A percentile compares a stretch with the other conserved stretches of the same genome.
phyloP scores from a whole-genome alignment of 2,329 filamentous ascomycete genomes.

The Ophiostoma fasciatum region DNA sequence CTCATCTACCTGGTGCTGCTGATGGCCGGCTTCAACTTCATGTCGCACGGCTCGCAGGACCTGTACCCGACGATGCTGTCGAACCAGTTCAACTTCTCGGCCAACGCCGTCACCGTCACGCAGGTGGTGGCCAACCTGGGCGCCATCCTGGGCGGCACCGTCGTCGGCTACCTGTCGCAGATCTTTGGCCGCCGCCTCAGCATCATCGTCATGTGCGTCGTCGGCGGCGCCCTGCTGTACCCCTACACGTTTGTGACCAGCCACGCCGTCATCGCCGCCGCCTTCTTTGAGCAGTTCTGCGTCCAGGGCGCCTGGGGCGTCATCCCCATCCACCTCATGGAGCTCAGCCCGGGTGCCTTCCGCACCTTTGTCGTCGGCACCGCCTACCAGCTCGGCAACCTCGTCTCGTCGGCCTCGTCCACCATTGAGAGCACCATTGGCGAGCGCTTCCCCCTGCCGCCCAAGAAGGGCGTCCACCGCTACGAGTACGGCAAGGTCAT shows the following conservation, averaged over 20 bases:
- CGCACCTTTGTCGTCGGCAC: constrained; percentile 63
- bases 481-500: constrained; percentile 75
- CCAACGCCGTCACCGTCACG: constrained; percentile 18
- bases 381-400: constrained; percentile 63
- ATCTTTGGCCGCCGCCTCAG: constrained; percentile 58
- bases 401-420: constrained; percentile 52
- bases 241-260: constrained; percentile 54
- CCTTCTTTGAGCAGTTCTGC: constrained; percentile 57
- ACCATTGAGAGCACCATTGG: constrained; percentile 67
- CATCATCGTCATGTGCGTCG: constrained; percentile 45
- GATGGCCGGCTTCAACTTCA: constrained; percentile 82
- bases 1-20: constrained; percentile 68
- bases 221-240: constrained; percentile 48
- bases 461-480: constrained; percentile 29
- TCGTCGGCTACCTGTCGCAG: constrained; percentile 61
- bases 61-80: constrained; percentile 62
- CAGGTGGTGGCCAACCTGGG: constrained; percentile 70
- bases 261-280: constrained; percentile 45
- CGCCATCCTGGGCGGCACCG: constrained; percentile 57
- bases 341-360: constrained; percentile 57
- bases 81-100: constrained; percentile 13
- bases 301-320: constrained; percentile 66
- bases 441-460: constrained; percentile 55
- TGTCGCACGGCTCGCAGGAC: constrained; percentile 58
- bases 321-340: constrained; percentile 66